Evolutionary conservation across 441 rosid genomes (phyloP).

Genomic region (Aleurites moluccanus): DNA sequence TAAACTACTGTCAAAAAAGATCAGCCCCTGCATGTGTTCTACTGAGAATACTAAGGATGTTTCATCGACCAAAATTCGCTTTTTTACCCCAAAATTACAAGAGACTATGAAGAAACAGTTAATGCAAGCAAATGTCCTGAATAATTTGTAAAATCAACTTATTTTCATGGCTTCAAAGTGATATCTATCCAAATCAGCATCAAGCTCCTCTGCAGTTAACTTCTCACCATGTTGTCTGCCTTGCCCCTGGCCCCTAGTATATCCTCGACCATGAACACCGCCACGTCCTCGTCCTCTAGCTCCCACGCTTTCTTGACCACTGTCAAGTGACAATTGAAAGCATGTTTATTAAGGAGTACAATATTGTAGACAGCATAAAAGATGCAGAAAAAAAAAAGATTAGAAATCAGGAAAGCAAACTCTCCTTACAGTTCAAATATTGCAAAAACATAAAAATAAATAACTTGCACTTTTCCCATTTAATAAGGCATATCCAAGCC

Average conservation of each 20-base stretch:
- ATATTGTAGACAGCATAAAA: neutral
- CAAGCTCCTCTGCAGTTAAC: slow-evolving; percentile 76
- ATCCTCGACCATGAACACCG: slow-evolving; percentile 35
- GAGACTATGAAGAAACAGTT: neutral
- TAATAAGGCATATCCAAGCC: neutral
- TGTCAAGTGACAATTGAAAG: slow-evolving; percentile 14
- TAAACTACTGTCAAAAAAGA: neutral
- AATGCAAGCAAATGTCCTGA: neutral
- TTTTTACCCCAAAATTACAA: neutral
- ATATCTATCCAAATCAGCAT: slow-evolving; percentile 77
- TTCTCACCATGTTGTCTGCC: slow-evolving; percentile 53
- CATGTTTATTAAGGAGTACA: neutral
- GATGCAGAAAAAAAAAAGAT: neutral
- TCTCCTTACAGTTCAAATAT: neutral
- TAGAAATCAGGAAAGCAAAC: neutral
- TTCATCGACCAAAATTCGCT: neutral
- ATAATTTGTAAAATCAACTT: slow-evolving; percentile 31
- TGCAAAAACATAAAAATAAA: neutral
- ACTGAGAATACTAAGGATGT: neutral
- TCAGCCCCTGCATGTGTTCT: neutral
- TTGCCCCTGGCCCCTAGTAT: slow-evolving; percentile 49
- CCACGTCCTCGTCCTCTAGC: slow-evolving; percentile 44
- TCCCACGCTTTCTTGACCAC: slow-evolving; percentile 15
- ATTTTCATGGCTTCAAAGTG: slow-evolving; percentile 61
- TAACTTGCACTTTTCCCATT: neutral